phyloP scores from a whole-genome alignment of 805 yeast genomes.

The Suhomyces kilbournensis region DNA sequence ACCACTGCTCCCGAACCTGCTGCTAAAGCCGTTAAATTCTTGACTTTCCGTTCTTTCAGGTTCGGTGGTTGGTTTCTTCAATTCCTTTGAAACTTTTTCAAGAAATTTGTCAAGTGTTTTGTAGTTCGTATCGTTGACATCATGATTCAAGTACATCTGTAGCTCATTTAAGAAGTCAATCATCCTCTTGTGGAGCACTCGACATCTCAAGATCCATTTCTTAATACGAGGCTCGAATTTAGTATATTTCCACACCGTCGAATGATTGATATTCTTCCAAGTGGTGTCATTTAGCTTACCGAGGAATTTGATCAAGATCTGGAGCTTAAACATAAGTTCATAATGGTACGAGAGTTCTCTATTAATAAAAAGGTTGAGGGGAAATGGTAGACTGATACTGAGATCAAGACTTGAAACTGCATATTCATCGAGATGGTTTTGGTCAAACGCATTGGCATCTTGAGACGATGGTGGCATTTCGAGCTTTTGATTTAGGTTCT shows the following conservation, averaged over 20 bases:
- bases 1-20: neutral
- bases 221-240: slow-evolving; percentile 42
- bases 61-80: slow-evolving; percentile 9
- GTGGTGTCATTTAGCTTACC: slow-evolving; percentile 58
- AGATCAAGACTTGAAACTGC: slow-evolving; percentile 53
- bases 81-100: slow-evolving; percentile 7
- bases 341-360: slow-evolving; percentile 71
- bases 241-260: slow-evolving; percentile 62
- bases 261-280: slow-evolving; percentile 68
- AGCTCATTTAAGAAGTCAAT: slow-evolving; percentile 54
- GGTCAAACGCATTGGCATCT: slow-evolving; percentile 6
- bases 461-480: slow-evolving; percentile 3
- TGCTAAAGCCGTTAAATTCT: neutral
- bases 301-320: slow-evolving; percentile 60
- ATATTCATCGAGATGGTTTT: slow-evolving; percentile 23
- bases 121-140: slow-evolving; percentile 60
- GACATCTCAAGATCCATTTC: slow-evolving; percentile 52
- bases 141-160: slow-evolving; percentile 52
- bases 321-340: slow-evolving; percentile 74
- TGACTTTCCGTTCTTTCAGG: slow-evolving; percentile 4
- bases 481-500: slow-evolving; percentile 35
- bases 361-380: slow-evolving; percentile 71
- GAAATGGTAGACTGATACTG: slow-evolving; percentile 75
- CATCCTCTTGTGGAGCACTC: slow-evolving; percentile 58
- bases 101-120: slow-evolving; percentile 31